Base-by-base conservation (phyloP, 768 basidiomycete species). In the Sporobolomyces roseus region DNA sequence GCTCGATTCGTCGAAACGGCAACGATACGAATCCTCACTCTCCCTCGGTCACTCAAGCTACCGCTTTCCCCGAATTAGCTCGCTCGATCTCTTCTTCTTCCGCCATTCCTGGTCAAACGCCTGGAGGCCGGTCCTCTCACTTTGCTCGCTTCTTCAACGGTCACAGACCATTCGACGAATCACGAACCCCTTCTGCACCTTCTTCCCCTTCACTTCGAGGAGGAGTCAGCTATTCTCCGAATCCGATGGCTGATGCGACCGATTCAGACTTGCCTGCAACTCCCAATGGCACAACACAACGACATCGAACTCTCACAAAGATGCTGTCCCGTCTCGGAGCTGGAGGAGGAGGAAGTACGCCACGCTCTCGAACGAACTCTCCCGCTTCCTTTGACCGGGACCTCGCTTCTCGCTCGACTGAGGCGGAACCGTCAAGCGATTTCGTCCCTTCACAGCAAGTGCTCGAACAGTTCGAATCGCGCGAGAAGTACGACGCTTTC, bases 41-140 rank as follows among this genome's bases (percentile, higher is more conserved):
- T n/a, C 62, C 59, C n/a, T 38, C 58, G 10, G 33, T 36, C 59
- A 25, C 48, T 23, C 32, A 38, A 14, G 45, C 68, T 29, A 45
- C 63, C 0, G 58, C 53, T 14, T 60, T 58, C 56, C 33, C 27
- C 27, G 30, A 58, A 41, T 38, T 53, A 23, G 27, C 71, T 29
- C 49, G 71, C 16, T 65, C 63, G 30, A 29, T 68, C 36, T 72
- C 71, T 46, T 43, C 71, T 17, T 65, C 63, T 16, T 68, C 71
- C 2, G 54, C 65, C 16, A 17, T 54, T 14, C 55, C 45, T 1
- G 41, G 36, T 13, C 52, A 50, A 8, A 2, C 46, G 0, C 13
- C 1, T 21, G 60, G 38, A 19, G 6, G 32, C 1, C 49, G 63
- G 1, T 35, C 35, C 1, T 17, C 30, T 12, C 46, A 56, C 38